Percentiles rank a stretch among this genome's conserved stretches.
phyloP scores from a whole-genome alignment of 352 stramenopile genomes.

The Globisporangium paroecandrum region DNA sequence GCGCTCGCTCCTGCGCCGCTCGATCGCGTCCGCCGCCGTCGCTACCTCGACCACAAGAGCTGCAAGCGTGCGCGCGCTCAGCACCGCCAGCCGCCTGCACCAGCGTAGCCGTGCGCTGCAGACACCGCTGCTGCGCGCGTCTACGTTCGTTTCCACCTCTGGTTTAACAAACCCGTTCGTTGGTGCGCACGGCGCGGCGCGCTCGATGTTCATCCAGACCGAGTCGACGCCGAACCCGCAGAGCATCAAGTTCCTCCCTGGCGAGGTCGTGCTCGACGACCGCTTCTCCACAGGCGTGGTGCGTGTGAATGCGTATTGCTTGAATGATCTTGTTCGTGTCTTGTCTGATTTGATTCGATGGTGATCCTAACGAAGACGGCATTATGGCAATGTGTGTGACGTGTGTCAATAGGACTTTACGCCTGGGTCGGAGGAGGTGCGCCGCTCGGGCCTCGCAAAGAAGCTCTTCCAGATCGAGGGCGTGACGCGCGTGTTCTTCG shows the following conservation, averaged over 20 bases:
- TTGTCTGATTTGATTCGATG: not conserved
- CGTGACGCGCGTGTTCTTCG: slow-evolving; percentile 96
- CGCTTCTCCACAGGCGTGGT: slow-evolving; percentile 83
- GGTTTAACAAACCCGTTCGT: slow-evolving; percentile 10
- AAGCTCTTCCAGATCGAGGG: slow-evolving; percentile 96
- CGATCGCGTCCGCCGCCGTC: slow-evolving; percentile 5
- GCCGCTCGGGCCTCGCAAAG: slow-evolving; percentile 93
- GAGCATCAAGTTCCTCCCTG: slow-evolving; percentile 98
- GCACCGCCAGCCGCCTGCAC: slow-evolving; percentile 2
- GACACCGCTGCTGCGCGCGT: slow-evolving; percentile 1
- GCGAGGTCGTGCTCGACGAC: slow-evolving; percentile 86
- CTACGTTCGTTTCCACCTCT: not conserved
- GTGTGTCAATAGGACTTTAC: slow-evolving; percentile 72
- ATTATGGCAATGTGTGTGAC: not conserved
- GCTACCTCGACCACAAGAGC: not conserved
- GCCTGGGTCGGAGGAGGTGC: slow-evolving; percentile 78
- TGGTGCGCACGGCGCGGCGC: slow-evolving; percentile 32
- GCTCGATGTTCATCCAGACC: slow-evolving; percentile 98
- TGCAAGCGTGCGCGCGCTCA: slow-evolving; percentile 1
- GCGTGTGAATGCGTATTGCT: slow-evolving; percentile 1
- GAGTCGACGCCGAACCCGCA: slow-evolving; percentile 97
- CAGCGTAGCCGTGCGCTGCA: slow-evolving; percentile 5
- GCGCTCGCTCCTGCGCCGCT: slow-evolving; percentile 25
- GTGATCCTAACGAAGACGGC: not conserved
- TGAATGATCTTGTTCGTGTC: not conserved